phyloP scores from a whole-genome alignment of 2,329 filamentous ascomycete genomes.

The Fusarium heterosporum region DNA sequence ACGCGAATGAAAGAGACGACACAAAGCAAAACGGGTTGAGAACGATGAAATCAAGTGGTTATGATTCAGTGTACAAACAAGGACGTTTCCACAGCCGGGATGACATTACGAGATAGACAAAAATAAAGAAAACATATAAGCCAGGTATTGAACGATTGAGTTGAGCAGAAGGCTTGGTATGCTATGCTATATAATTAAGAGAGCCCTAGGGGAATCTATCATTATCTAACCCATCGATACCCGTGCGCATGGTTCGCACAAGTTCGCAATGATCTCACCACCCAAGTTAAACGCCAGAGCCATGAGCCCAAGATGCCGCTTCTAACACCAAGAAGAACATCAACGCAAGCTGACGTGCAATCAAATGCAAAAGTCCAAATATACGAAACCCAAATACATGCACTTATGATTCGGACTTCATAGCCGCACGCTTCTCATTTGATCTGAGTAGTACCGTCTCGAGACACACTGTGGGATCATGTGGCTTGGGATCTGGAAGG shows the following conservation, averaged over 20 bases:
- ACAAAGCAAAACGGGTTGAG: conserved; percentile 4
- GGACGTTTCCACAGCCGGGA: conserved; percentile 35
- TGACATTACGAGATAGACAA: conserved; percentile 46
- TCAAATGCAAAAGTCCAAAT: not conserved
- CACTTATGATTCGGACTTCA: conserved; percentile 4
- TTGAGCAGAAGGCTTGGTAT: not conserved
- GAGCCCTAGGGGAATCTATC: conserved; percentile 9
- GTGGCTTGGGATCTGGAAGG: not conserved
- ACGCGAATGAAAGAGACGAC: conserved; percentile 15
- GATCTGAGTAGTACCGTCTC: not conserved
- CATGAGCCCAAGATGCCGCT: conserved; percentile 3
- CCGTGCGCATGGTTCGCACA: not conserved
- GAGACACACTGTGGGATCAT: not conserved
- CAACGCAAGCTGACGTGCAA: not conserved
- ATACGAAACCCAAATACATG: not conserved
- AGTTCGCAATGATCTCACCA: conserved; percentile 10
- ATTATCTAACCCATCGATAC: conserved; percentile 19
- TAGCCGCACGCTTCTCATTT: conserved; percentile 2
- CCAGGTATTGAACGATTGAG: conserved; percentile 3
- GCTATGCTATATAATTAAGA: conserved; percentile 11
- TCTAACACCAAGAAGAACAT: conserved; percentile 11
- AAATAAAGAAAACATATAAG: conserved; percentile 34
- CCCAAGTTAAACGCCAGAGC: conserved; percentile 24
- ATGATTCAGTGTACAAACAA: conserved; percentile 35
- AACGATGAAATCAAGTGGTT: conserved; percentile 34